These are phyloP conservation scores for Penstemon newberryi DNA, from an alignment of 257 asterid species.

Conservation along the genomic window DNA sequence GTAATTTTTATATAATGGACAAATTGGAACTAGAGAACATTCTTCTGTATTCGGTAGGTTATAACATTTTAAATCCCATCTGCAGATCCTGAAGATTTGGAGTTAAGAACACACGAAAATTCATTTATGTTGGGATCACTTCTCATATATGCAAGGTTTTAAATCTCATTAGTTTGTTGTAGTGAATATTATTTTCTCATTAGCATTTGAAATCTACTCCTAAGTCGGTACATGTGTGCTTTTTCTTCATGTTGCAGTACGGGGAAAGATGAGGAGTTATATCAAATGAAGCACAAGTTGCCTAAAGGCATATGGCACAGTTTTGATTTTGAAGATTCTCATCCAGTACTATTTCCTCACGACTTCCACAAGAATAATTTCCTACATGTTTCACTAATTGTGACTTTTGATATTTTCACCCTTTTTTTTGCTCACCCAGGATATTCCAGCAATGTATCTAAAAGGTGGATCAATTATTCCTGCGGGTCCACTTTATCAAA, in stretches of 20 bases:
- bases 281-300: constrained; percentile 57
- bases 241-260: constrained; percentile 58
- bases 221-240: not conserved
- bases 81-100: constrained; percentile 78
- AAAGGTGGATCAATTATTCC: constrained; percentile 93
- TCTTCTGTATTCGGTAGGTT: constrained; percentile 5
- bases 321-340: constrained; percentile 91
- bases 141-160: constrained; percentile 81
- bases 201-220: constrained; percentile 13
- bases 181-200: not conserved
- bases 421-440: constrained; percentile 47
- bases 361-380: constrained; percentile 5
- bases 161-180: constrained; percentile 18
- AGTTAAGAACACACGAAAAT: constrained; percentile 73
- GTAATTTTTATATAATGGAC: constrained; percentile 37
- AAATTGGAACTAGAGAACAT: constrained; percentile 14
- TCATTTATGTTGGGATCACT: constrained; percentile 91
- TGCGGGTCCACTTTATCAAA: constrained; percentile 58
- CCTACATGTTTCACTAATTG: constrained; percentile 1
- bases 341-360: constrained; percentile 61
- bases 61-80: constrained; percentile 21
- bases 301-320: constrained; percentile 83
- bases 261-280: constrained; percentile 48
- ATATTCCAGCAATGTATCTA: constrained; percentile 81
- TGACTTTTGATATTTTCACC: constrained; percentile 16